phyloP scores from a whole-genome alignment of 805 yeast genomes.

The Metschnikowia gelsemii region DNA sequence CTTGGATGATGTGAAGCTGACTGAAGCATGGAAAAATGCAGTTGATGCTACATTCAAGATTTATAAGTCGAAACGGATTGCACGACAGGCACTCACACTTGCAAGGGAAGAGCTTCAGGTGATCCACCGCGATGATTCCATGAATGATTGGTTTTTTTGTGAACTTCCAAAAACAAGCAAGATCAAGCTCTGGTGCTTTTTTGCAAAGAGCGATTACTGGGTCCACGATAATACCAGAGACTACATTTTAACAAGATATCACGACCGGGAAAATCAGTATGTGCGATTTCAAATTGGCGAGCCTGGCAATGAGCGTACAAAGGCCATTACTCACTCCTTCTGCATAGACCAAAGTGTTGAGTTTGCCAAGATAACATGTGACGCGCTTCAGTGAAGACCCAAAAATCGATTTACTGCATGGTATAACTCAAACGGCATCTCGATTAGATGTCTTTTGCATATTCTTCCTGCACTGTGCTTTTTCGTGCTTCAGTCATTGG shows the following conservation, averaged over 20 bases:
- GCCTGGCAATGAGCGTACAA: slow-evolving; percentile 24
- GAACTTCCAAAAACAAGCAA: slow-evolving; percentile 23
- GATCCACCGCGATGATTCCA: slow-evolving; percentile 48
- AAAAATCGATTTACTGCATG: not conserved
- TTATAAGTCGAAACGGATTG: slow-evolving; percentile 41
- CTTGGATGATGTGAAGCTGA: slow-evolving; percentile 20
- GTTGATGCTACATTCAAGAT: slow-evolving; percentile 44
- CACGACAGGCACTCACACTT: slow-evolving; percentile 54
- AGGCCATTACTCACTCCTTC: slow-evolving; percentile 55
- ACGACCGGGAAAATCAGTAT: slow-evolving; percentile 26
- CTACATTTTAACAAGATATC: slow-evolving; percentile 39
- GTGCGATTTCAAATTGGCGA: slow-evolving; percentile 35
- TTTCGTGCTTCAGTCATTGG: not conserved
- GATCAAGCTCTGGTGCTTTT: slow-evolving; percentile 51
- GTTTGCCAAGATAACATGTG: slow-evolving; percentile 45
- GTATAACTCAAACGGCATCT: not conserved
- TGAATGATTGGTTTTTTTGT: slow-evolving; percentile 50
- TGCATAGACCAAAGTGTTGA: slow-evolving; percentile 56
- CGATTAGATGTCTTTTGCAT: too few species aligned
- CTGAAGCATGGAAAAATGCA: slow-evolving; percentile 36
- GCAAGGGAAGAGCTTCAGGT: slow-evolving; percentile 59
- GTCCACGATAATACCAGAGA: slow-evolving; percentile 52
- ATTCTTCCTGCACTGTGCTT: not conserved
- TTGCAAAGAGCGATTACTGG: slow-evolving; percentile 67
- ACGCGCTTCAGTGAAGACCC: slow-evolving; percentile 16